Percentiles rank a stretch among this genome's conserved stretches.
phyloP scores from a whole-genome alignment of 768 basidiomycete species.

The Russula sp. region DNA sequence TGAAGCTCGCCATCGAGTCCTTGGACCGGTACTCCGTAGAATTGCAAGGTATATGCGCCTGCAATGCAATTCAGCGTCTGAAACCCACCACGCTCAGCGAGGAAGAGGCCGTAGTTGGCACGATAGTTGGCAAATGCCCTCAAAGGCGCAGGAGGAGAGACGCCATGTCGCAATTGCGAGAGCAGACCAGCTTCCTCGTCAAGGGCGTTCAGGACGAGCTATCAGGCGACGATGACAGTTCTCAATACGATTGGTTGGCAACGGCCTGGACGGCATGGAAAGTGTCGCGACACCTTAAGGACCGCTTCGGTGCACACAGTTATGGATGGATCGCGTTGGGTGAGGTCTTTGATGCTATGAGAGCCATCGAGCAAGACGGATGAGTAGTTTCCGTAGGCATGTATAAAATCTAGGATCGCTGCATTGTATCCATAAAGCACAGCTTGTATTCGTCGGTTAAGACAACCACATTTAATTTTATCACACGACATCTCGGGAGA shows the following conservation, averaged over 20 bases:
- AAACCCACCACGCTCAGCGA: constrained; percentile 48
- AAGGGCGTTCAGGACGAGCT: constrained; percentile 49
- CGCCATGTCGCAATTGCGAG: constrained; percentile 53
- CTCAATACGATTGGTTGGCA: constrained; percentile 43
- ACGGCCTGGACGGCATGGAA: constrained; percentile 58
- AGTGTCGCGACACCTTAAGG: constrained; percentile 40
- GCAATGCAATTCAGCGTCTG: constrained; percentile 45
- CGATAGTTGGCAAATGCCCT: constrained; percentile 60
- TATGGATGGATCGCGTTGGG: constrained; percentile 62
- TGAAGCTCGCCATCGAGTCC: constrained; percentile 26
- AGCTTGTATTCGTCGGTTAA: constrained; percentile 15
- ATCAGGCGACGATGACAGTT: constrained; percentile 46
- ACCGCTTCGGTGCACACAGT: constrained; percentile 54
- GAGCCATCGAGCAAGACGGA: constrained; percentile 44
- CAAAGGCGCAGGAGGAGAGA: constrained; percentile 55
- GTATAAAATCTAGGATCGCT: neutral
- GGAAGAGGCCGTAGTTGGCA: constrained; percentile 63
- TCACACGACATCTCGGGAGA: constrained; percentile 1
- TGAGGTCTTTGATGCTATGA: constrained; percentile 51
- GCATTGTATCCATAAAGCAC: constrained; percentile 6
- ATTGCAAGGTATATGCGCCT: constrained; percentile 48
- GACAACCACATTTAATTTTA: neutral
- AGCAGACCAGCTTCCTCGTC: constrained; percentile 53
- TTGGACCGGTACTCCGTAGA: constrained; percentile 45
- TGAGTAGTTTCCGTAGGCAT: constrained; percentile 24